Percentiles rank a stretch among this genome's conserved stretches.
Evolutionary conservation across 2,329 filamentous ascomycete genomes (phyloP).

Genomic region (Bipolaris victoriae): DNA sequence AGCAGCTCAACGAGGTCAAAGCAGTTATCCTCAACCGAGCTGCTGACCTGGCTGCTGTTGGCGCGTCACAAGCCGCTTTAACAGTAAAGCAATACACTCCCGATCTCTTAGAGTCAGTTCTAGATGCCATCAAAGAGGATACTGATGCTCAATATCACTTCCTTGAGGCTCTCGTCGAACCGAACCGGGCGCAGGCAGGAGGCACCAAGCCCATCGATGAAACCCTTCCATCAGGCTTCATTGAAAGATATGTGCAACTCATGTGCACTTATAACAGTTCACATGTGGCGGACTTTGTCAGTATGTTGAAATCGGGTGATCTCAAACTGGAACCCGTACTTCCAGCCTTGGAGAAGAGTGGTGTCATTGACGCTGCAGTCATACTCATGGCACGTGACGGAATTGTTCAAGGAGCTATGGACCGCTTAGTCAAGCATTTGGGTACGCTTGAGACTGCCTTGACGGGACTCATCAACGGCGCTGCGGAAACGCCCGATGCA

Average conservation of each 20-base stretch:
- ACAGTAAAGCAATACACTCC: constrained; percentile 67
- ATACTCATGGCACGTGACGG: constrained; percentile 90
- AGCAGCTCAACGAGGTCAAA: constrained; percentile 75
- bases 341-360: constrained; percentile 85
- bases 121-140: constrained; percentile 67
- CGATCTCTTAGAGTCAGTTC: constrained; percentile 69
- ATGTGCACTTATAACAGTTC: constrained; percentile 85
- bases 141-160: constrained; percentile 76
- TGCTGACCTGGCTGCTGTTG: constrained; percentile 68
- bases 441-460: constrained; percentile 79
- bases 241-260: constrained; percentile 85
- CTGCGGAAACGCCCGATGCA: constrained; percentile 62
- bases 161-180: constrained; percentile 76
- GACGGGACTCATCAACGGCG: constrained; percentile 71
- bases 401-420: constrained; percentile 81
- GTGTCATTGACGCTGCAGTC: constrained; percentile 90
- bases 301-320: constrained; percentile 75
- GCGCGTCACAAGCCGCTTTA: constrained; percentile 68
- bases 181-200: constrained; percentile 38
- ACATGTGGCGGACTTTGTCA: constrained; percentile 86
- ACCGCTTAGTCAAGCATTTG: constrained; percentile 80
- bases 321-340: constrained; percentile 80
- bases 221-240: constrained; percentile 61
- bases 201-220: constrained; percentile 21
- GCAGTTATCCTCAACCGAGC: constrained; percentile 70